These are phyloP conservation scores for Arctostaphylos glauca DNA, from an alignment of 148 eudicot species.

Conservation along the genomic window DNA sequence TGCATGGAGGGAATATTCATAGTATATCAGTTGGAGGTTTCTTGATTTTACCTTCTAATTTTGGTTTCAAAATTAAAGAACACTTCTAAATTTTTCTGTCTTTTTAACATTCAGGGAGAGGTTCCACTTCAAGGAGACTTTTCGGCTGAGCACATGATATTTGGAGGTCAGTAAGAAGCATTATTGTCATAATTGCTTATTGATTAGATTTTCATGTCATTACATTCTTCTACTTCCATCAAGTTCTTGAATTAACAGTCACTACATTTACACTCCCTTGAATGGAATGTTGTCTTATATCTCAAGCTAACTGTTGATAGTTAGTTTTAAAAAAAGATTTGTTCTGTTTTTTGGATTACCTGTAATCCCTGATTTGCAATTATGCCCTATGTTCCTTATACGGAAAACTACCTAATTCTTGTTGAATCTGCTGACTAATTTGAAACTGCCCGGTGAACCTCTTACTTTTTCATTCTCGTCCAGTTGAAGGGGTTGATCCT, in stretches of 20 bases:
- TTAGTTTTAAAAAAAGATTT: not conserved
- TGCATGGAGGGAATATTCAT: not conserved
- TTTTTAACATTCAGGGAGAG: constrained; percentile 63
- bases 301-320: not conserved
- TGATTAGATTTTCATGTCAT: not conserved
- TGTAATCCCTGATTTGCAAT: no score
- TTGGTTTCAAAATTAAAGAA: not conserved
- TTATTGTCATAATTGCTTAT: not conserved
- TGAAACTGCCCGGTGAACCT: not conserved
- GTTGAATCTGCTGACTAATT: constrained; percentile 5
- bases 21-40: not conserved
- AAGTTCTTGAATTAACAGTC: not conserved
- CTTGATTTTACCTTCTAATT: not conserved
- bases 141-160: constrained; percentile 94
- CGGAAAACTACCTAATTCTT: not conserved
- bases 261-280: not conserved
- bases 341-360: not conserved
- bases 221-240: not conserved
- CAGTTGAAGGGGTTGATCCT: constrained; percentile 92
- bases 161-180: constrained; percentile 61
- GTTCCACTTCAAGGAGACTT: constrained; percentile 96
- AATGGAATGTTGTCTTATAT: not conserved
- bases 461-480: constrained; percentile 13
- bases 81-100: constrained; percentile 15
- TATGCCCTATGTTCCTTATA: no score